Percentiles rank a stretch among this genome's conserved stretches.
These are phyloP conservation scores for Amanita pseudoporphyria DNA, from an alignment of 768 basidiomycete genomes.

Conservation along the genomic window DNA sequence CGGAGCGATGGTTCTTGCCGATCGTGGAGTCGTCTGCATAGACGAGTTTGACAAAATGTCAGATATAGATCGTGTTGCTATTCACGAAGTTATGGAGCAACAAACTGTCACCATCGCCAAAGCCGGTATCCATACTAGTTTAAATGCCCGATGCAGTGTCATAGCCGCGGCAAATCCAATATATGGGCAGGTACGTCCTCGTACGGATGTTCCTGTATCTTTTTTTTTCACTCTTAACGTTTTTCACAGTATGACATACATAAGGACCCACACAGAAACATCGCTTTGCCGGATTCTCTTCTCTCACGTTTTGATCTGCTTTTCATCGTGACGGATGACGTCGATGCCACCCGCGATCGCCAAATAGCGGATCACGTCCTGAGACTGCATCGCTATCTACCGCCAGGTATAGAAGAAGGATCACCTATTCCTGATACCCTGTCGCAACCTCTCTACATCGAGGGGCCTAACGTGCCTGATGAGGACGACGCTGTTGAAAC, in stretches of 20 bases:
- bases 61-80: constrained; percentile 95
- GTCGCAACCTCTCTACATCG: constrained; percentile 80
- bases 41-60: constrained; percentile 99
- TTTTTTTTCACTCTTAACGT: too few relatives aligned
- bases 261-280: constrained; percentile 98
- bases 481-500: constrained; percentile 56
- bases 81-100: constrained; percentile 99
- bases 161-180: constrained; percentile 98
- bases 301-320: constrained; percentile 98
- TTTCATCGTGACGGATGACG: constrained; percentile 97
- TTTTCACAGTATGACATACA: constrained; percentile 86
- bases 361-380: constrained; percentile 96
- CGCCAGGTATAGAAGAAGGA: constrained; percentile 95
- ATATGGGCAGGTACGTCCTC: constrained; percentile 71
- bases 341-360: constrained; percentile 90
- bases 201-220: constrained; percentile 4
- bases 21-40: constrained; percentile 97
- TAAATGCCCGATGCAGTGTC: constrained; percentile 97
- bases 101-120: constrained; percentile 99
- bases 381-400: constrained; percentile 92
- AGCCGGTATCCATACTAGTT: constrained; percentile 95
- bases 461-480: constrained; percentile 51
- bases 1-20: constrained; percentile 98
- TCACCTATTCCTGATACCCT: constrained; percentile 84
- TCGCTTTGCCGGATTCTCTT: constrained; percentile 94